Evolutionary conservation across 306 rosid genomes (phyloP).

Genomic region (Vachellia collinsii): DNA sequence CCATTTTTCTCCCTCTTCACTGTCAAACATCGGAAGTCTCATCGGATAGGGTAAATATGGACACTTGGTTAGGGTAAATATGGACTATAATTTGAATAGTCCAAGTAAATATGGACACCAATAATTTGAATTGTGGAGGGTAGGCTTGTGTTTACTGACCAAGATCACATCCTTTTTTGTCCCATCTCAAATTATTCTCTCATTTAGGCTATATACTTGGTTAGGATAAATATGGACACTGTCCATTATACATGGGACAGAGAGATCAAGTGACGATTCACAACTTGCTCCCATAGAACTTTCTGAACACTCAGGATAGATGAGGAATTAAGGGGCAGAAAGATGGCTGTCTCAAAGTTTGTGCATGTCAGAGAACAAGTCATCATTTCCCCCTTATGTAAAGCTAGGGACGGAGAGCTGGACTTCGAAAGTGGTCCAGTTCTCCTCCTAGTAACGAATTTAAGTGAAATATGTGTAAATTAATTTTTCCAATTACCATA

Average conservation of each 20-base stretch:
- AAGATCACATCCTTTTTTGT: neutral
- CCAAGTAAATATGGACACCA: no score
- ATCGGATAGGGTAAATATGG: no score
- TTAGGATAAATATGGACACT: neutral
- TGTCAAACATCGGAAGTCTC: neutral
- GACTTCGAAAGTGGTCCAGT: neutral
- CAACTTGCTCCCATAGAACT: neutral
- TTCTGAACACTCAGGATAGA: constrained; percentile 1
- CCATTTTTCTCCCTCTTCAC: neutral
- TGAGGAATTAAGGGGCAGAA: constrained; percentile 4
- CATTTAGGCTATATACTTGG: neutral
- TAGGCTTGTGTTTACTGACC: neutral
- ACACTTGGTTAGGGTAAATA: no score
- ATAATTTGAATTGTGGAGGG: no score
- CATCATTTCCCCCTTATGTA: neutral
- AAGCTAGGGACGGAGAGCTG: neutral
- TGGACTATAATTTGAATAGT: no score
- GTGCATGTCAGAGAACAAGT: neutral
- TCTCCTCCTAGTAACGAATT: neutral
- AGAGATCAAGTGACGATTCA: neutral
- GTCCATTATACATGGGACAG: constrained; percentile 8
- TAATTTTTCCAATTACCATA: neutral
- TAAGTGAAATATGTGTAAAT: neutral
- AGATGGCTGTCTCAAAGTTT: neutral
- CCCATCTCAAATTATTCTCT: neutral